Evolutionary conservation across 192 early-diverging fungal species (phyloP).

Genomic region (Backusella liffmaniae): DNA sequence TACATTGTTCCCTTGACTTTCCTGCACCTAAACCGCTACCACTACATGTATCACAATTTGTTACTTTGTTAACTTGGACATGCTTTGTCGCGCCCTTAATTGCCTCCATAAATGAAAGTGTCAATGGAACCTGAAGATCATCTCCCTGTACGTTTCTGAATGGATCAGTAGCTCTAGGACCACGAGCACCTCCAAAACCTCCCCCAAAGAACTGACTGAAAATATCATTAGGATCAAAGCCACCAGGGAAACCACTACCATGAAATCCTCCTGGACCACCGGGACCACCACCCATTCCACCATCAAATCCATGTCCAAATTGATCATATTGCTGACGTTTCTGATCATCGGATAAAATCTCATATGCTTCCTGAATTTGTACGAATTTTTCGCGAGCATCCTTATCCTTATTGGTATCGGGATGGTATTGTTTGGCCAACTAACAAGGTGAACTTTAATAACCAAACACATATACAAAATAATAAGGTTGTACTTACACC

Average conservation of each 20-base stretch:
- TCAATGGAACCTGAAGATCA: constrained; percentile 62
- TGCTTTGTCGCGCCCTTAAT: constrained; percentile 72
- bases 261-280: constrained; percentile 57
- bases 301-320: constrained; percentile 63
- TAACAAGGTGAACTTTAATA: constrained; percentile 21
- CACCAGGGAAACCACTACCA: constrained; percentile 53
- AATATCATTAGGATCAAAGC: constrained; percentile 52
- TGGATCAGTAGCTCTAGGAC: constrained; percentile 30
- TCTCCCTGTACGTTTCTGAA: constrained; percentile 46
- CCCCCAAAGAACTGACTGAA: constrained; percentile 37
- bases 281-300: constrained; percentile 22
- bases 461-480: not conserved
- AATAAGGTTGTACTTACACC: constrained; percentile 47
- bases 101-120: constrained; percentile 89
- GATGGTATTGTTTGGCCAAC: constrained; percentile 97
- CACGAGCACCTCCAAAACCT: constrained; percentile 45
- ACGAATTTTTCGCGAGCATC: constrained; percentile 95
- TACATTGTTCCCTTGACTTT: constrained; percentile 67
- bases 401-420: constrained; percentile 94
- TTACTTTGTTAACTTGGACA: constrained; percentile 65
- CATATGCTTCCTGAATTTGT: constrained; percentile 97
- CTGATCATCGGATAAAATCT: constrained; percentile 88
- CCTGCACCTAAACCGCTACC: constrained; percentile 83
- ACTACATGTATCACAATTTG: constrained; percentile 74
- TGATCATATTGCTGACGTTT: constrained; percentile 93